These are phyloP conservation scores for Debaryomyces sp. DNA, from an alignment of 1,139 yeast genomes.

Conservation along the genomic window DNA sequence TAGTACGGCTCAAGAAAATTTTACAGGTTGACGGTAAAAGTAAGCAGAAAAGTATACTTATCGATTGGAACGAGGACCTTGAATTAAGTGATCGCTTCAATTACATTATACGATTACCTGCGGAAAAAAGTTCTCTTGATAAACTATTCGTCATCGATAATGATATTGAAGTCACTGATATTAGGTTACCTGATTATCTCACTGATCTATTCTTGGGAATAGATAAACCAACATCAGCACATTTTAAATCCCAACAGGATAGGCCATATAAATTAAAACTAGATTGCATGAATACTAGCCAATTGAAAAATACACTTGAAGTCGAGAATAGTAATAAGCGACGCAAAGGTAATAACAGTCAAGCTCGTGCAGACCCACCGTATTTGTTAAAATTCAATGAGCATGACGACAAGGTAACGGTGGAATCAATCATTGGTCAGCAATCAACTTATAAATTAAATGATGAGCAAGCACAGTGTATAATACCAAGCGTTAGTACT, in stretches of 20 bases:
- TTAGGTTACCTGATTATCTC: constrained; percentile 29
- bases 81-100: constrained; percentile 10
- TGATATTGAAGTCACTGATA: not conserved
- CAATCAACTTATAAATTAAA: not conserved
- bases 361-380: not conserved
- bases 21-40: not conserved
- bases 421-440: constrained; percentile 78
- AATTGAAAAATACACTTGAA: not conserved
- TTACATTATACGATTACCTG: constrained; percentile 10
- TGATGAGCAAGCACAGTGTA: constrained; percentile 1
- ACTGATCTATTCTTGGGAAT: constrained; percentile 35
- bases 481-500: constrained; percentile 8
- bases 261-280: constrained; percentile 8
- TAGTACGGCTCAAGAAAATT: constrained; percentile 18
- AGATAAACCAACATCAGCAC: constrained; percentile 23
- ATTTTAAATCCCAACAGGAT: constrained; percentile 13
- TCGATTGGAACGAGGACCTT: constrained; percentile 3
- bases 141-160: not conserved
- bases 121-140: not conserved
- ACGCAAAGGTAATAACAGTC: not conserved
- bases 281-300: not conserved
- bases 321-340: not conserved
- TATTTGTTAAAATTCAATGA: not conserved
- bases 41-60: not conserved
- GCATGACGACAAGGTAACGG: constrained; percentile 69